Evolutionary conservation across 768 basidiomycete species (phyloP).

Genomic region (Lyophyllum decastes): DNA sequence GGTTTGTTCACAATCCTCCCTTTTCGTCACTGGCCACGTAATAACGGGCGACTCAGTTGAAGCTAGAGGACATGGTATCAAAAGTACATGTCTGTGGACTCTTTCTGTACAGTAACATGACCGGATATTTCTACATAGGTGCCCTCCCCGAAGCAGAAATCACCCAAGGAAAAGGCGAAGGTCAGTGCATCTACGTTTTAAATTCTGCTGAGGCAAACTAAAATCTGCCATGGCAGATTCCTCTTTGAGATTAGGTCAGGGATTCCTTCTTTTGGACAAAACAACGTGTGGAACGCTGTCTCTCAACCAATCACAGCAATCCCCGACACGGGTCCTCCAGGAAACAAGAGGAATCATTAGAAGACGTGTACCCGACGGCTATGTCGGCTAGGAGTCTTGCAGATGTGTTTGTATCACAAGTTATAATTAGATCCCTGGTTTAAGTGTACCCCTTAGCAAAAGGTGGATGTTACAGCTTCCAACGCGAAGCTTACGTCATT

Average conservation of each 20-base stretch:
- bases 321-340: too few species aligned
- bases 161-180: neutral
- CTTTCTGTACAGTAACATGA: neutral
- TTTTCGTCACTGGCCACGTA: neutral
- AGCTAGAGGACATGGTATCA: neutral
- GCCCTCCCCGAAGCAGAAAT: neutral
- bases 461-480: neutral
- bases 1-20: neutral
- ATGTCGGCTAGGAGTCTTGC: too few species aligned
- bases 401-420: neutral
- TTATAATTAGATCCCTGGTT: neutral
- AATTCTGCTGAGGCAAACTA: too few species aligned
- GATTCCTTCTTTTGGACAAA: too few species aligned
- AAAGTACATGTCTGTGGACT: neutral
- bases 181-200: too few species aligned
- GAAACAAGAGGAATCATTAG: too few species aligned
- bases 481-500: slow-evolving; percentile 9
- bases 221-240: too few species aligned
- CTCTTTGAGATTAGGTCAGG: too few species aligned
- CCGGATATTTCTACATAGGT: neutral
- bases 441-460: neutral
- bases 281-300: too few species aligned
- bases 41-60: neutral
- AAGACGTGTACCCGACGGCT: too few species aligned
- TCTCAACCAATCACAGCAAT: too few species aligned